phyloP scores from a whole-genome alignment of 345 rosid genomes.

The Sonneratia caseolaris region DNA sequence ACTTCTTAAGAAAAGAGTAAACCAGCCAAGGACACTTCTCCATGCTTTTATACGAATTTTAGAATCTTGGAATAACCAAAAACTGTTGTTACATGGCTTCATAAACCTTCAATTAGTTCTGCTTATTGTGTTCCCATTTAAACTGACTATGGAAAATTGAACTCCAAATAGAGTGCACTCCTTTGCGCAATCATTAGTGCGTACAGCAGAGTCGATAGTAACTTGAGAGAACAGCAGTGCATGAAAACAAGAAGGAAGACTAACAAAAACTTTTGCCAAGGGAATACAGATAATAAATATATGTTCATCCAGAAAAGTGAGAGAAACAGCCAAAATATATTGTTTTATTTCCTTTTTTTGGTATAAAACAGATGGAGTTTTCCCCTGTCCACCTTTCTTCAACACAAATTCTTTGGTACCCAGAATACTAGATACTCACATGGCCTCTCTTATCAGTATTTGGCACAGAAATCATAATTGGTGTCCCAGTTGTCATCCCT shows the following conservation, averaged over 20 bases:
- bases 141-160: no score
- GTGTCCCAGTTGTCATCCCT: constrained; percentile 95
- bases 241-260: no score
- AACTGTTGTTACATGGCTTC: no score
- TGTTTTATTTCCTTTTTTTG: not conserved
- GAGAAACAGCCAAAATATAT: not conserved
- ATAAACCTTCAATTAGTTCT: not conserved
- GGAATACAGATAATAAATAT: not conserved
- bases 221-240: no score
- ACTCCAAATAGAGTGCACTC: not conserved
- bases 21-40: not conserved
- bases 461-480: constrained; percentile 82
- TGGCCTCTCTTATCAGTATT: constrained; percentile 97
- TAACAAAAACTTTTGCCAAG: no score
- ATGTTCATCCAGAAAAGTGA: not conserved
- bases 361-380: not conserved
- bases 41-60: not conserved
- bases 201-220: no score
- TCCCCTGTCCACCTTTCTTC: not conserved
- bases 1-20: not conserved
- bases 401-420: not conserved
- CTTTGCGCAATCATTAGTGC: not conserved
- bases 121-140: not conserved
- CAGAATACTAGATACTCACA: constrained; percentile 40
- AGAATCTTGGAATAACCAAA: no score